A percentile compares a stretch with the other conserved stretches of the same genome.
Evolutionary conservation across 2,329 filamentous ascomycete species (phyloP).

Genomic region (Fusarium setosum): DNA sequence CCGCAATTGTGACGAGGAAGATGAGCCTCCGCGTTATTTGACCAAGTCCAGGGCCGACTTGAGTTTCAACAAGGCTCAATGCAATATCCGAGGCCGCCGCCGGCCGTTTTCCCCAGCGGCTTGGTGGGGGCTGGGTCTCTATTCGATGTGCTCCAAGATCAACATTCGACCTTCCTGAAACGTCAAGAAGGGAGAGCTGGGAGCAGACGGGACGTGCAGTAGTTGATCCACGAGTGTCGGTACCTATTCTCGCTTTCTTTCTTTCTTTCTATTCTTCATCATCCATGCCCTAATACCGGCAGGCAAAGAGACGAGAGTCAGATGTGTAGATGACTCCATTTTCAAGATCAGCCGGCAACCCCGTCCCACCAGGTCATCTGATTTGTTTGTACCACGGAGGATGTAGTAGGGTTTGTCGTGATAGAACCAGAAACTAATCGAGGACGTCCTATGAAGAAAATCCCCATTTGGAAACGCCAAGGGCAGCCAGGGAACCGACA

Average conservation of each 20-base stretch:
- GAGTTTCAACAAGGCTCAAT: not conserved
- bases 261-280: not conserved
- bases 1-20: slow-evolving; percentile 26
- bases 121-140: not conserved
- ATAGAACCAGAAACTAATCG: not conserved
- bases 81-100: slow-evolving; percentile 7
- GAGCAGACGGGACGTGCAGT: slow-evolving; percentile 3
- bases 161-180: not conserved
- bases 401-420: not conserved
- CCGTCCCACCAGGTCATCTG: too few relatives aligned
- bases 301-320: not conserved
- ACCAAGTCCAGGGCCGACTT: not conserved
- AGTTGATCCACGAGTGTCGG: not conserved
- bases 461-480: not conserved
- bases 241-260: not conserved
- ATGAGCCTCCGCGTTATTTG: slow-evolving; percentile 13
- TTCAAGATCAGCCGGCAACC: too few relatives aligned
- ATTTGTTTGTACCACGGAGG: not conserved
- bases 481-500: not conserved
- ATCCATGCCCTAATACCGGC: not conserved
- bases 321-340: too few relatives aligned
- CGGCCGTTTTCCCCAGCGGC: not conserved
- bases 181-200: not conserved
- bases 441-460: not conserved
- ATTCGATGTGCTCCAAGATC: not conserved